A percentile compares a stretch with the other conserved stretches of the same genome.
Conservation (phyloP, 768 basidiomycete species). For the Melanogaster broomeanus region DNA sequence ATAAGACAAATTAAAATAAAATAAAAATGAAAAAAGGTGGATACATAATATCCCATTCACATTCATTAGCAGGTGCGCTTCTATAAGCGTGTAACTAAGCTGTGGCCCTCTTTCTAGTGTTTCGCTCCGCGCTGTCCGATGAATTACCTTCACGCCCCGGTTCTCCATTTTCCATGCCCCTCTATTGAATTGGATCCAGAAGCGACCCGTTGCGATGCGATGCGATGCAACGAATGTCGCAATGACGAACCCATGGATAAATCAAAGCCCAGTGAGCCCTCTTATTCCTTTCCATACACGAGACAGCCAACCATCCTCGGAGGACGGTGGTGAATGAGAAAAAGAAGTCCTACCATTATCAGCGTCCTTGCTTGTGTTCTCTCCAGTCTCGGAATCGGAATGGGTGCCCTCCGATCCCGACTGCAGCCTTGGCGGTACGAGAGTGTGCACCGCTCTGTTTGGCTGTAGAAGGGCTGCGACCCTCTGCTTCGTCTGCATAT, state of each 20-base stretch:
- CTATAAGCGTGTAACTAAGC: conserved; percentile 36
- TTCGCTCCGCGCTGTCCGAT: conserved; percentile 44
- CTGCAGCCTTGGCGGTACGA: conserved; percentile 17
- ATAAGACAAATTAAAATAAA: too few relatives aligned
- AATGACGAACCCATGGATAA: conserved; percentile 50
- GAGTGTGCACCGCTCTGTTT: conserved; percentile 1
- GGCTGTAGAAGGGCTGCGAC: conserved; percentile 38
- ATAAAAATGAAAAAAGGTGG: too few relatives aligned
- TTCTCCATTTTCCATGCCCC: conserved; percentile 16
- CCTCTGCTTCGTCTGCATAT: conserved; percentile 94
- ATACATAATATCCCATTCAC: too few relatives aligned
- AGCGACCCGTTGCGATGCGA: too few relatives aligned
- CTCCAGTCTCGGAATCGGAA: conserved; percentile 23
- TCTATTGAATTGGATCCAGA: conserved; percentile 34
- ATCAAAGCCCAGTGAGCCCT: conserved; percentile 70
- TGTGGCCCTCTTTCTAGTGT: conserved; percentile 53
- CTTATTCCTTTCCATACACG: conserved; percentile 67
- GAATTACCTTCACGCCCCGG: conserved; percentile 31
- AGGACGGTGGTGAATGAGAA: conserved; percentile 54
- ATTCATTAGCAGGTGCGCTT: conserved; percentile 22
- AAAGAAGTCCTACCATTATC: conserved; percentile 81
- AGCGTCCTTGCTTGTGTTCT: conserved; percentile 26
- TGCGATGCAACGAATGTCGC: conserved; percentile 25
- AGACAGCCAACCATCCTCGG: conserved; percentile 66
- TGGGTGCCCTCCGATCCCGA: conserved; percentile 14